Conservation (phyloP, 1,284 basidiomycete species). For the Serendipita sp. region DNA sequence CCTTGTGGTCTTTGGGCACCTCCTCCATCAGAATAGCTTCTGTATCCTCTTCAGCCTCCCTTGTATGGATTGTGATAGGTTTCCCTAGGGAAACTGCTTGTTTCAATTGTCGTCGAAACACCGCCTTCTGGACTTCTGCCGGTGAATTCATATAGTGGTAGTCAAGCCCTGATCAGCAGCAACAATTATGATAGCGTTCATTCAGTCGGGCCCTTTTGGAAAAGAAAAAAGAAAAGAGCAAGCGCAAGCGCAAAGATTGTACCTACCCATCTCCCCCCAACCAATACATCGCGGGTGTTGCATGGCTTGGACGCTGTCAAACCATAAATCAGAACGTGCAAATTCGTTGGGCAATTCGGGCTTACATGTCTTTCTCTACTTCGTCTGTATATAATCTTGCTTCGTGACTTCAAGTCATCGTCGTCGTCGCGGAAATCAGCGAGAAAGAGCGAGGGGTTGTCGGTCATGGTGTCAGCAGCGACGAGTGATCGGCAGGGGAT, state of each 20-base stretch:
- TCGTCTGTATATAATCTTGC: conserved; percentile 51
- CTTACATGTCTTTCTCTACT: conserved; percentile 55
- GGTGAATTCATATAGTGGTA: conserved; percentile 71
- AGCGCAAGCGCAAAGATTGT: too few species aligned
- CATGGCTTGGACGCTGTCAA: conserved; percentile 53
- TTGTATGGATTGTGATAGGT: conserved; percentile 64
- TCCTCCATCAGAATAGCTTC: conserved; percentile 57
- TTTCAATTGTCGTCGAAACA: conserved; percentile 52
- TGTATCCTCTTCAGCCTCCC: conserved; percentile 68
- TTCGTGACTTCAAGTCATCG: conserved; percentile 38
- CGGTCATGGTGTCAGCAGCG: neutral
- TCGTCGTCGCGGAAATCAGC: neutral
- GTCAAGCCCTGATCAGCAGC: conserved; percentile 31
- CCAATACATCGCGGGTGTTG: conserved; percentile 63
- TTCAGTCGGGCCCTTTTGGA: too few species aligned
- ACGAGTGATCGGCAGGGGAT: conserved; percentile 17
- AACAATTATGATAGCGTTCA: neutral
- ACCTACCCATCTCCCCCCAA: conserved; percentile 63
- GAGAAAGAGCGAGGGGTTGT: neutral
- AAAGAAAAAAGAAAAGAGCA: too few species aligned
- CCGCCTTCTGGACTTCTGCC: conserved; percentile 44
- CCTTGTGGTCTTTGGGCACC: conserved; percentile 54
- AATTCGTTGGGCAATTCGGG: conserved; percentile 11
- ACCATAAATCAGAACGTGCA: neutral
- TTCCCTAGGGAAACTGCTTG: conserved; percentile 53